Percentiles rank a stretch among this genome's conserved stretches.
These are phyloP conservation scores for Trichosanthes truncata DNA, from an alignment of 306 rosid species.

Conservation along the genomic window DNA sequence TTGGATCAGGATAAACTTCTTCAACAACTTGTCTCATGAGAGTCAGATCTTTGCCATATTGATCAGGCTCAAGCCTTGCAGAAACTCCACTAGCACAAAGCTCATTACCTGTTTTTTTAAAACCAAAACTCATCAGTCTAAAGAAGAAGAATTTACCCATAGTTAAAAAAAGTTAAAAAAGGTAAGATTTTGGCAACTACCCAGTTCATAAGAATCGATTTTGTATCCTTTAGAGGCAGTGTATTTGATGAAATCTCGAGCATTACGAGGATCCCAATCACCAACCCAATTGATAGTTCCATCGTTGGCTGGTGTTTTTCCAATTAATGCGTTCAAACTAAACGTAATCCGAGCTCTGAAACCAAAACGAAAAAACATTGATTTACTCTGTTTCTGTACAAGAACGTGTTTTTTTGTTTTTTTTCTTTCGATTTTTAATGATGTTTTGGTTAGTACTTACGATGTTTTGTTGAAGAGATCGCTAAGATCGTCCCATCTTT, in stretches of 20 bases:
- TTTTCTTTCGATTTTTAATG: neutral
- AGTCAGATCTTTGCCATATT: conserved; percentile 47
- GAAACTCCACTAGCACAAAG: conserved; percentile 30
- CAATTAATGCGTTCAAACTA: conserved; percentile 44
- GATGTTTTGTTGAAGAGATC: conserved; percentile 21
- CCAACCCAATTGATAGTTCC: conserved; percentile 30
- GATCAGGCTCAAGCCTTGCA: conserved; percentile 31
- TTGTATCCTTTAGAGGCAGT: conserved; percentile 44
- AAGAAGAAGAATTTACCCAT: too few relatives aligned
- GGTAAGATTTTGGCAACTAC: neutral
- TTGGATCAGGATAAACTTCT: conserved; percentile 21
- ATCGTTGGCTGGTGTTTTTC: conserved; percentile 22
- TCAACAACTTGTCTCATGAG: conserved; percentile 24
- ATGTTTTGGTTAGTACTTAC: conserved; percentile 7
- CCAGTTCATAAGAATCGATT: conserved; percentile 46
- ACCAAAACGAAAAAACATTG: neutral
- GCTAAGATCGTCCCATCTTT: conserved; percentile 46
- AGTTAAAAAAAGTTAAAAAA: too few relatives aligned
- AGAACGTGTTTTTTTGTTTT: too few relatives aligned
- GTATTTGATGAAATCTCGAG: conserved; percentile 40
- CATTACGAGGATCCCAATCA: conserved; percentile 38
- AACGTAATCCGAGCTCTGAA: conserved; percentile 43
- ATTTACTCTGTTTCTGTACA: neutral
- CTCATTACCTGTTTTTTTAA: conserved; percentile 41
- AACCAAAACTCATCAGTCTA: neutral